phyloP scores from a whole-genome alignment of 257 asterid genomes.

The Penstemon eatonii region DNA sequence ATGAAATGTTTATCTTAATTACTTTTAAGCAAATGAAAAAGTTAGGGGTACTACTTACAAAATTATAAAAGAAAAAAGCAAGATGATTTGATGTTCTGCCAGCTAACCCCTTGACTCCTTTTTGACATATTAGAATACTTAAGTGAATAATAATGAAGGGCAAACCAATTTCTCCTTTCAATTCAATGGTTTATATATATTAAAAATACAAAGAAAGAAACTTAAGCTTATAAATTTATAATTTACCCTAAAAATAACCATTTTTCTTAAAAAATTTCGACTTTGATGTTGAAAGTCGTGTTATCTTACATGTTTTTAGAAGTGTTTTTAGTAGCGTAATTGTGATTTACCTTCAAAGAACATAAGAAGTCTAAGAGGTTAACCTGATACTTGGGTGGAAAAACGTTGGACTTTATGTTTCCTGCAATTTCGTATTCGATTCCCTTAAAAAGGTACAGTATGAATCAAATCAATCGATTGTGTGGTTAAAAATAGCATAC shows the following conservation, averaged over 20 bases:
- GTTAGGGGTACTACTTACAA: background rate
- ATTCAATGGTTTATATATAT: background rate
- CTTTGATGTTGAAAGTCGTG: too few species aligned
- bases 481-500: too few species aligned
- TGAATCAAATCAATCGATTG: too few species aligned
- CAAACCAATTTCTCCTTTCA: background rate
- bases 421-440: too few species aligned
- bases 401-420: too few species aligned
- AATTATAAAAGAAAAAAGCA: conserved; percentile 24
- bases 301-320: too few species aligned
- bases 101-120: conserved; percentile 29
- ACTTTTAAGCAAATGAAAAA: conserved; percentile 13
- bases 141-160: background rate
- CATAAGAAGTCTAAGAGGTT: too few species aligned
- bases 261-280: background rate
- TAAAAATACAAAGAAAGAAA: background rate
- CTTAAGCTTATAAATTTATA: background rate
- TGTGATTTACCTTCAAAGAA: too few species aligned
- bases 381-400: too few species aligned
- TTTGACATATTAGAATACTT: conserved; percentile 5
- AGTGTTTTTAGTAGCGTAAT: too few species aligned
- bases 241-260: too few species aligned
- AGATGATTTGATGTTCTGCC: conserved; percentile 27
- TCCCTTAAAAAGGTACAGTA: too few species aligned
- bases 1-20: conserved; percentile 6